phyloP scores from a whole-genome alignment of 1,284 basidiomycete species.

The Apiotrichum domesticum region DNA sequence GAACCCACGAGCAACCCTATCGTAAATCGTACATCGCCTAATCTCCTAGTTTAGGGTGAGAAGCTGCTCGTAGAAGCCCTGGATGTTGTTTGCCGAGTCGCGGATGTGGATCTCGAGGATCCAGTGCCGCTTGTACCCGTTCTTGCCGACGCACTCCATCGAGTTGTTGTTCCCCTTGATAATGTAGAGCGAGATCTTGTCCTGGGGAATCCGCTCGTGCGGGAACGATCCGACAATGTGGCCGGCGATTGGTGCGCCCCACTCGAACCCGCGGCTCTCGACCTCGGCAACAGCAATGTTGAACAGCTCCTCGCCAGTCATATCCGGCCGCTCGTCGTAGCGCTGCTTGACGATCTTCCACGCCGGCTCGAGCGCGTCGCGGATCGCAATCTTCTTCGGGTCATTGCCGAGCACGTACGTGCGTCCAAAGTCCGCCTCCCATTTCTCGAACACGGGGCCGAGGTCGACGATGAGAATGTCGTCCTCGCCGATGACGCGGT shows the following conservation, averaged over 20 bases:
- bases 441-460: conserved; percentile 16
- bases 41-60: background rate
- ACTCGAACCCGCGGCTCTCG: conserved; percentile 5
- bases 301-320: conserved; percentile 16
- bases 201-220: conserved; percentile 17
- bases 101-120: conserved; percentile 16
- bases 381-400: conserved; percentile 7
- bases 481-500: conserved; percentile 11
- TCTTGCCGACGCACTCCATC: conserved; percentile 7
- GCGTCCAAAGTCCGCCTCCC: conserved; percentile 19
- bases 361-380: conserved; percentile 13
- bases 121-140: conserved; percentile 13
- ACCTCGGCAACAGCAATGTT: conserved; percentile 2
- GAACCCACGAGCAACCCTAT: too few species aligned
- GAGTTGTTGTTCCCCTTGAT: conserved; percentile 5
- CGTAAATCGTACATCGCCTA: too few species aligned
- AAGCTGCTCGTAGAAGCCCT: conserved; percentile 19
- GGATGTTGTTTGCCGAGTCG: conserved; percentile 5
- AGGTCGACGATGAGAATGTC: conserved; percentile 19
- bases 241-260: conserved; percentile 12
- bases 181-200: conserved; percentile 19
- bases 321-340: conserved; percentile 10
- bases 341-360: conserved; percentile 12
- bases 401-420: conserved; percentile 18
- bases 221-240: conserved; percentile 16